phyloP scores from a whole-genome alignment of 148 eudicot species.

The Fagopyrum tataricum region DNA sequence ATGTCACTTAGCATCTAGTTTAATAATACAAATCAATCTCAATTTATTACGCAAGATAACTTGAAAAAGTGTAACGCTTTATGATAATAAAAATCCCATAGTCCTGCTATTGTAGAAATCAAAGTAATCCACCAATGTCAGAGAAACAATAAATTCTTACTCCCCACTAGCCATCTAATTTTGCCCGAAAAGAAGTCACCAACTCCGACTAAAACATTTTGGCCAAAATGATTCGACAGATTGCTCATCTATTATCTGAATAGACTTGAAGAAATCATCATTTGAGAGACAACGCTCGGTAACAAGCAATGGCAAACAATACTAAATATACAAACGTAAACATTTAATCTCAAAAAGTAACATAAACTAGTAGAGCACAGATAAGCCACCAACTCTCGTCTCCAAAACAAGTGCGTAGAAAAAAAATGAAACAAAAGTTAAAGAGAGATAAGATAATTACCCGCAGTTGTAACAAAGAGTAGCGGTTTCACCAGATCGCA shows the following conservation, averaged over 20 bases:
- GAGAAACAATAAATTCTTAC: not conserved
- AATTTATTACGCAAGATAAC: not conserved
- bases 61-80: not conserved
- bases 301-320: not conserved
- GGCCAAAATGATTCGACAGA: not conserved
- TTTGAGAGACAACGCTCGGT: not conserved
- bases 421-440: not conserved
- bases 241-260: not conserved
- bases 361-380: not conserved
- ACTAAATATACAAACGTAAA: constrained; percentile 2
- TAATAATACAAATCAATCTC: not conserved
- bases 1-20: not conserved
- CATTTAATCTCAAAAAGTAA: constrained; percentile 7
- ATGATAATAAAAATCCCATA: not conserved
- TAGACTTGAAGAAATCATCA: not conserved
- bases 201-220: not conserved
- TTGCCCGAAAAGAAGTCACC: not conserved
- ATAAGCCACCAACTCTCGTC: not conserved
- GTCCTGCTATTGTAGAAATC: not conserved
- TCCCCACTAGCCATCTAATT: not conserved
- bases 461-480: constrained; percentile 82
- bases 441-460: constrained; percentile 26
- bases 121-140: not conserved
- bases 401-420: not conserved
- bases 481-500: constrained; percentile 81